Evolutionary conservation across 306 rosid genomes (phyloP), one percentile per base, ranked within the genome.

Genomic region (Cucurbita ficifolia): DNA sequence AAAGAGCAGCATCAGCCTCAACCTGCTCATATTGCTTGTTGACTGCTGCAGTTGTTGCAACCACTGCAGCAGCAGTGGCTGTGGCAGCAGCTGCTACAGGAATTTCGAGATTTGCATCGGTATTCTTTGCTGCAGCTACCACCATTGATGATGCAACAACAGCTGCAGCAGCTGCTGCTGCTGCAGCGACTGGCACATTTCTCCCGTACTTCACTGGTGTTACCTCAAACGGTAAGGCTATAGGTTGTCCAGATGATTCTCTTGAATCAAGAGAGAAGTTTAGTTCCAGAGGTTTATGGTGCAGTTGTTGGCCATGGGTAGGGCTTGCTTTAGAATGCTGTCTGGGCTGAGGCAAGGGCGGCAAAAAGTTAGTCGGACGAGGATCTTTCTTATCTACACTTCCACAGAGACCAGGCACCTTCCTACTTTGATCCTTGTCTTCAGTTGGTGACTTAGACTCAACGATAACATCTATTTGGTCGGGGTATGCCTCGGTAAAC

Each of bases 61-160:
- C 96, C 70, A 94, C 98, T 61, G 95, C 98, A 74, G 96, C 98
- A 64, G 98, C 97, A 52, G 94, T 88, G 38, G 74, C 96, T 38
- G 98, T 89, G 49, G 97, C 98, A 76, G 98, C 98, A 43, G 97
- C 98, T 18, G 96, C 88, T 56, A 89, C 96, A 22, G 97, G 97
- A 80, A 89, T 81, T 79, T 94, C 89, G 29, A 90, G 81, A 81
- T 77, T 90, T 69, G 90, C 73, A 71, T 88, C 90, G 9, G 53
- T 72, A 73, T 73, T 84, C 85, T 86, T 89, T 74, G 92, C 84
- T 29, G 72, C 97, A 39, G 95, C 96, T 58, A 81, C 97, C 55
- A 91, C 96, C 99, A 94, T 88, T 39, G 96, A 87, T 29, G 97
- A 91, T 65, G 97, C 99, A 67, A 90, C 97, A 79, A 91, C 96